Base-by-base conservation (phyloP, 345 rosid species). In the Moringa oleifera region DNA sequence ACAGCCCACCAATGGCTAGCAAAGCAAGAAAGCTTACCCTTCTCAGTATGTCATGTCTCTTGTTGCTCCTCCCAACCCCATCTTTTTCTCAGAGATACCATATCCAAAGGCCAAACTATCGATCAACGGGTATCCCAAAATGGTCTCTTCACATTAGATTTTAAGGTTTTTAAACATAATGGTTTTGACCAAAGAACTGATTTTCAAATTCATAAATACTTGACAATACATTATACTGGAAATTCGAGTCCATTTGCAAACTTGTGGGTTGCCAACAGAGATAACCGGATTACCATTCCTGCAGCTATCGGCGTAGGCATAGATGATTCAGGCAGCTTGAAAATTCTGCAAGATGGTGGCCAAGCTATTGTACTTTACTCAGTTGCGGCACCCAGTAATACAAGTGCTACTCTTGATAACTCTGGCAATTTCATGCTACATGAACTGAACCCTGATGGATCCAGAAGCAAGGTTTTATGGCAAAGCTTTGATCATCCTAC, bases 361-460 rank as follows among this genome's bases (percentile, higher is more conserved):
- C 63, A 68, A 54, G 22, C 59, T 24, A 20, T 68, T 50, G 67
- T 62, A 28, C n/a, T 72, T 7, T 65, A 47, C 22, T 69, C 75
- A 17, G 57, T 24, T n/a, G 36, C 23, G 63, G 50, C 25, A 37
- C 55, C 63, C 4, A 36, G 67, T 18, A 70, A 75, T 23, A 63
- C 79, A 9, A 73, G 70, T 15, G 79, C 74, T n/a, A 67, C 60
- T 20, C 55, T 78, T 20, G 41, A 65, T 50, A 71, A 73, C 62
- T 57, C 69, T 21, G 81, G 85, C 17, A 78, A 78, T 55, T 68
- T 78, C 28, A 73, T 78, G 58, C 73, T 75, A 0, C 65, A 59
- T 0, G 77, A n/a, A n/a, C n/a, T n/a, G n/a, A n/a, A n/a, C n/a
- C n/a, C n/a, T n/a, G n/a, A n/a, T n/a, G n/a, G n/a, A n/a, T n/a